Conservation (phyloP, 345 rosid species). For the Acer yangbiense region DNA sequence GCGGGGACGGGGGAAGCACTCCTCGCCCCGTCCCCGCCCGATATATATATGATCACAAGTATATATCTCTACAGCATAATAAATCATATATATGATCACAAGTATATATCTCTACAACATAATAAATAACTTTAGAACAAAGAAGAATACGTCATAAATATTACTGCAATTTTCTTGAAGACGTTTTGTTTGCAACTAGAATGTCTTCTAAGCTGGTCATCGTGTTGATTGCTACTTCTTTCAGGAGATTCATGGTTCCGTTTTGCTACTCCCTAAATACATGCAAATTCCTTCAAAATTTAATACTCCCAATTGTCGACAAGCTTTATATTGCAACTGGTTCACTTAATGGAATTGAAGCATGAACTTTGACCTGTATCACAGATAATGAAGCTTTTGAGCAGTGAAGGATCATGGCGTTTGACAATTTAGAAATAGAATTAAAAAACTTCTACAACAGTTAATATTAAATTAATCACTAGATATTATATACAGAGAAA, state of each 20-base stretch:
- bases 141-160: neutral
- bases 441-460: too few relatives aligned
- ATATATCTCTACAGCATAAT: too few relatives aligned
- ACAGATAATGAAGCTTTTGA: neutral
- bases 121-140: constrained; percentile 12
- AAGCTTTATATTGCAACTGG: constrained; percentile 58
- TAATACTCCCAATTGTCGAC: constrained; percentile 17
- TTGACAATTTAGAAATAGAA: too few relatives aligned
- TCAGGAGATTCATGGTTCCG: constrained; percentile 10
- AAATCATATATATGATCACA: constrained; percentile 6
- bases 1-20: too few relatives aligned
- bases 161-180: neutral
- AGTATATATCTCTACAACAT: neutral
- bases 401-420: too few relatives aligned
- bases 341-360: constrained; percentile 55
- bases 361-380: constrained; percentile 53
- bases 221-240: constrained; percentile 12
- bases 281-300: constrained; percentile 45
- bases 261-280: constrained; percentile 37
- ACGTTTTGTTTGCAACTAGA: constrained; percentile 10
- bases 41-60: too few relatives aligned
- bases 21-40: too few relatives aligned
- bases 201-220: neutral
- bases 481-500: too few relatives aligned
- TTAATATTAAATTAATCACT: too few relatives aligned